Evolutionary conservation across 768 basidiomycete species (phyloP).

Genomic region (Dictyophora rubrovolvata): DNA sequence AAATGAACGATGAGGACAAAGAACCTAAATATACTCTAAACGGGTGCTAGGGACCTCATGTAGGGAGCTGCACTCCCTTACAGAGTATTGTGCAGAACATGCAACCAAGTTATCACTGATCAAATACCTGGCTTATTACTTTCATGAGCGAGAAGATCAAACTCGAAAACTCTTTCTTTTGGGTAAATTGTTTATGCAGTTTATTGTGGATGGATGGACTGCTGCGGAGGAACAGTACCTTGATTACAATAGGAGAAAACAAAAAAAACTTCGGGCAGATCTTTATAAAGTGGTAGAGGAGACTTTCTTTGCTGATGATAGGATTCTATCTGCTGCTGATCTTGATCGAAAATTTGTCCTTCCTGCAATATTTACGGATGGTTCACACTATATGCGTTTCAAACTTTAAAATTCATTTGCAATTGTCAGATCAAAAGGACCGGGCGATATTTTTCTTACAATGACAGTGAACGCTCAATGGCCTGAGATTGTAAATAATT

Average conservation of each 20-base stretch:
- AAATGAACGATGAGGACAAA: no score
- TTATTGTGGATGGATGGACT: slow-evolving; percentile 37
- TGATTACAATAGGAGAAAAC: slow-evolving; percentile 24
- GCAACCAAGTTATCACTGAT: no score
- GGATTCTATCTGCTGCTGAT: slow-evolving; percentile 18
- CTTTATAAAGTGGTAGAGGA: slow-evolving; percentile 27
- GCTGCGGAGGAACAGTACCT: slow-evolving; percentile 31
- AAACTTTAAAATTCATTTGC: slow-evolving; percentile 35
- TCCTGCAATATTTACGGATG: slow-evolving; percentile 35
- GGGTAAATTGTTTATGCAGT: slow-evolving; percentile 34
- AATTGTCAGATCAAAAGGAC: slow-evolving; percentile 13
- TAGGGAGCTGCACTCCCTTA: no score
- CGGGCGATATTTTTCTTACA: slow-evolving; percentile 38
- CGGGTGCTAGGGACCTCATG: no score
- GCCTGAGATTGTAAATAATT: slow-evolving; percentile 31
- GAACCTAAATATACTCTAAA: no score
- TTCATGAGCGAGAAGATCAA: slow-evolving; percentile 24
- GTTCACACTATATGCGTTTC: slow-evolving; percentile 33
- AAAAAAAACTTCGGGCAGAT: slow-evolving; percentile 24
- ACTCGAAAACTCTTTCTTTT: slow-evolving; percentile 23
- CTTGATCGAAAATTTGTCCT: slow-evolving; percentile 28
- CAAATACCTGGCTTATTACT: slow-evolving; percentile 17
- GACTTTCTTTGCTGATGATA: slow-evolving; percentile 15
- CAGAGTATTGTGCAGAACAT: no score
- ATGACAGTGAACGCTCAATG: slow-evolving; percentile 38